Conservation (phyloP, 2,329 filamentous ascomycete species). For the Aspergillus calidoustus region DNA sequence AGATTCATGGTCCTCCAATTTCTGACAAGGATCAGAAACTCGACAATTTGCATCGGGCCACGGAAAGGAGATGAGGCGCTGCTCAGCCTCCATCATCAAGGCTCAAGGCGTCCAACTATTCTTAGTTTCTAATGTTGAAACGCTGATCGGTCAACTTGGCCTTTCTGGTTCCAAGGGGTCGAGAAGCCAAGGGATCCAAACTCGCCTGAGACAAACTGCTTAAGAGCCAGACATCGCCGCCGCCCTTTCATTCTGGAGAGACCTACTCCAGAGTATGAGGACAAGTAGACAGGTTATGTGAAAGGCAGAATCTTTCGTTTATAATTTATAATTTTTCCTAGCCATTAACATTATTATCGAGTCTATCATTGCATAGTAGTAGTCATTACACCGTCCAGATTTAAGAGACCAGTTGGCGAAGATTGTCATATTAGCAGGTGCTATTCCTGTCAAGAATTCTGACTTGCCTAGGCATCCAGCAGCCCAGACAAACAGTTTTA, state of each 20-base stretch:
- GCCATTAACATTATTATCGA: neutral
- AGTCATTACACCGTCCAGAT: neutral
- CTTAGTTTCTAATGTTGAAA: constrained; percentile 17
- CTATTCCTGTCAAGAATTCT: constrained; percentile 8
- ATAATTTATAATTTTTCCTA: no score
- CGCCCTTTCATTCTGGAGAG: neutral
- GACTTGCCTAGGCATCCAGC: constrained; percentile 7
- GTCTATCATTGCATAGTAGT: neutral
- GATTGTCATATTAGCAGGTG: neutral
- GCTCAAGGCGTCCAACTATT: constrained; percentile 11
- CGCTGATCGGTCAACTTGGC: constrained; percentile 21
- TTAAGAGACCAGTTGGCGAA: neutral
- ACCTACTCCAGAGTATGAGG: neutral
- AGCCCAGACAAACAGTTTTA: constrained; percentile 6
- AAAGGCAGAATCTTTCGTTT: neutral
- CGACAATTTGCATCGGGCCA: neutral
- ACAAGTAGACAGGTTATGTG: neutral
- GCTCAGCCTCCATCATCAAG: constrained; percentile 5
- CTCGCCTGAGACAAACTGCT: neutral
- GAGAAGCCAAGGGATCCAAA: neutral
- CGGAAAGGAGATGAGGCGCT: constrained; percentile 8
- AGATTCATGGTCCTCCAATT: neutral
- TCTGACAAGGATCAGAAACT: neutral
- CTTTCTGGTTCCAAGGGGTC: constrained; percentile 4
- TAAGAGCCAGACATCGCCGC: neutral